Conservation (phyloP, 2,329 filamentous ascomycete genomes). For the Gaeumannomyces tritici region DNA sequence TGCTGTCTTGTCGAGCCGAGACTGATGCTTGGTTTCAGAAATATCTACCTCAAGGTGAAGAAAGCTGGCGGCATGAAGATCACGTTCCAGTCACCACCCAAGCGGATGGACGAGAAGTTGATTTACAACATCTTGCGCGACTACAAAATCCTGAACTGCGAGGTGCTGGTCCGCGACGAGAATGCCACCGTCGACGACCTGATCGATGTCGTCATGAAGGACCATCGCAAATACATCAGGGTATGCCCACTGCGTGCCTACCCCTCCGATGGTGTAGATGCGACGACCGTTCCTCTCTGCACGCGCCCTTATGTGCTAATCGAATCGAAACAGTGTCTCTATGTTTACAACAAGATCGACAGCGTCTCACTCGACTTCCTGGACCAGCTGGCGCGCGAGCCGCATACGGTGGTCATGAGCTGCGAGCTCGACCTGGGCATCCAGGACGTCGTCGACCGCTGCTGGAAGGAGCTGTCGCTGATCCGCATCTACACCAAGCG, state of each 20-base stretch:
- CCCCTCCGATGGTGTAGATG: too few species aligned
- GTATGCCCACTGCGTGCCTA: neutral
- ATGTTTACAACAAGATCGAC: slow-evolving; percentile 99
- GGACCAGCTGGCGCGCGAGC: slow-evolving; percentile 83
- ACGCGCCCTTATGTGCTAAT: too few species aligned
- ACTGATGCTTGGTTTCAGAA: slow-evolving; percentile 39
- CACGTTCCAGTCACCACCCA: slow-evolving; percentile 83
- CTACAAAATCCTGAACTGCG: slow-evolving; percentile 98
- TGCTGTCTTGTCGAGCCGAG: neutral
- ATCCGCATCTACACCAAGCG: slow-evolving; percentile 96
- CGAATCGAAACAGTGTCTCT: slow-evolving; percentile 47
- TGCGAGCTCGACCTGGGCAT: slow-evolving; percentile 94
- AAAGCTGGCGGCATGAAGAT: slow-evolving; percentile 99
- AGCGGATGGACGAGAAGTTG: slow-evolving; percentile 94
- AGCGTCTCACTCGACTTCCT: slow-evolving; percentile 88
- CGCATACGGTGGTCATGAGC: slow-evolving; percentile 91
- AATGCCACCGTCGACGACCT: slow-evolving; percentile 94
- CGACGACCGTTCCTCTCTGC: too few species aligned
- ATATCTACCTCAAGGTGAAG: slow-evolving; percentile 95
- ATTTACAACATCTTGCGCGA: slow-evolving; percentile 93
- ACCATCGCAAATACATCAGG: slow-evolving; percentile 93
- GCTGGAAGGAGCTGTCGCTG: slow-evolving; percentile 85
- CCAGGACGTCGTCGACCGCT: slow-evolving; percentile 84
- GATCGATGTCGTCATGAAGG: slow-evolving; percentile 99
- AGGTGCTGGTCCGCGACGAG: slow-evolving; percentile 91